Evolutionary conservation across 305 asterid species (phyloP), one percentile per base, ranked within the genome.

Genomic region (Ilex paraguariensis): DNA sequence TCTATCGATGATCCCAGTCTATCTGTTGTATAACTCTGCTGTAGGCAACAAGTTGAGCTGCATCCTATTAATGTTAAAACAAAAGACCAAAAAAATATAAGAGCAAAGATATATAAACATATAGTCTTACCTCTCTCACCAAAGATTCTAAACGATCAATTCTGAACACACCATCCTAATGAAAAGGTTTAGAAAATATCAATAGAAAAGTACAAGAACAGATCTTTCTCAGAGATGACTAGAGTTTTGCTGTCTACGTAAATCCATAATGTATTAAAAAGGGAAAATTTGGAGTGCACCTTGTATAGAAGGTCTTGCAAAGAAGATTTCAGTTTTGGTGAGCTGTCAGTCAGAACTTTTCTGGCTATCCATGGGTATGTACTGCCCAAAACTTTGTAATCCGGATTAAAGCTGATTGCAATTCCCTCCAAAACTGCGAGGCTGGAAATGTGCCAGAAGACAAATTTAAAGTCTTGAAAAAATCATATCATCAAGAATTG

Each of bases 341-440:
- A 92, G 78, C 85, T 76, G 79, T 86, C 97, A 61, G 90, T 89
- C 39, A 92, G 91, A 60, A 92, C 97, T 76, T 92, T 92, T 67
- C 87, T 82, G 55, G 98, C 98, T 66, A 92, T 92, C 97, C 97
- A 92, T 66, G 98, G 98, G 70, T 92, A 92, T n/a, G 98, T 89
- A 74, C 89, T 92, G 69, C 98, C 97, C 82, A 92, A 76, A 75
- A 92, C 98, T 82, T 92, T 92, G 84, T 92, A 92, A 71, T 78
- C 67, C 57, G 90, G 96, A 61, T 92, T 77, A 62, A 66, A 75
- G 82, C 85, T 75, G 66, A 92, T 76, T 62, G 96, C 98, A 68
- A 92, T 90, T 57, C 98, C 97, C 79, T 92, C 98, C 79, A 90
- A 75, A 72, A 92, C 97, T 59, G 98, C 98, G 13, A 92, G 90